A percentile compares a stretch with the other conserved stretches of the same genome.
Conservation (phyloP, 306 rosid genomes). For the Corylus heterophylla region DNA sequence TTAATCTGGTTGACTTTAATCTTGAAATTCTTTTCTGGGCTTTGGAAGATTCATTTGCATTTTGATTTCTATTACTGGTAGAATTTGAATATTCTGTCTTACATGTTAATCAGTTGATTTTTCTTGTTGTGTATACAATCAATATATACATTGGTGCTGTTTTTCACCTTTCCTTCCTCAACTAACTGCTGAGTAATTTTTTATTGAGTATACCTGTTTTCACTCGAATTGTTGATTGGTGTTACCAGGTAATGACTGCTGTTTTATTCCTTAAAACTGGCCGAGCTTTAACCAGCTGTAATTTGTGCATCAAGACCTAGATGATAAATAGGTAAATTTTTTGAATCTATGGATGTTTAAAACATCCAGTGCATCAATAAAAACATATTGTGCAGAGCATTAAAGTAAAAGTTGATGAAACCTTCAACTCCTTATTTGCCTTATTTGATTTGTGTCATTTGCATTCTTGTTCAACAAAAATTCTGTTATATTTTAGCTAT, state of each 20-base stretch:
- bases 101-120: neutral
- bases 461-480: too few relatives aligned
- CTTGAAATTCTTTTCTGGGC: neutral
- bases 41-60: too few relatives aligned
- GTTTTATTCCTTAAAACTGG: neutral
- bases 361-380: neutral
- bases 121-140: neutral
- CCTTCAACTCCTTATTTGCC: neutral
- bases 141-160: neutral
- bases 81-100: neutral
- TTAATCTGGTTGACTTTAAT: neutral
- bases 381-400: neutral
- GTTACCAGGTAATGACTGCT: neutral
- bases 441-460: too few relatives aligned
- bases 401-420: neutral
- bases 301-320: conserved; percentile 1
- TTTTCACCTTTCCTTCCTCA: neutral
- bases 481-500: too few relatives aligned
- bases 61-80: neutral
- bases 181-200: neutral
- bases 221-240: neutral
- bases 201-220: neutral
- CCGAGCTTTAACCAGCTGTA: neutral
- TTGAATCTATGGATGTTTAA: neutral
- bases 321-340: neutral